Base-by-base conservation (phyloP, 1,284 basidiomycete species). In the Schizophyllum amplum region DNA sequence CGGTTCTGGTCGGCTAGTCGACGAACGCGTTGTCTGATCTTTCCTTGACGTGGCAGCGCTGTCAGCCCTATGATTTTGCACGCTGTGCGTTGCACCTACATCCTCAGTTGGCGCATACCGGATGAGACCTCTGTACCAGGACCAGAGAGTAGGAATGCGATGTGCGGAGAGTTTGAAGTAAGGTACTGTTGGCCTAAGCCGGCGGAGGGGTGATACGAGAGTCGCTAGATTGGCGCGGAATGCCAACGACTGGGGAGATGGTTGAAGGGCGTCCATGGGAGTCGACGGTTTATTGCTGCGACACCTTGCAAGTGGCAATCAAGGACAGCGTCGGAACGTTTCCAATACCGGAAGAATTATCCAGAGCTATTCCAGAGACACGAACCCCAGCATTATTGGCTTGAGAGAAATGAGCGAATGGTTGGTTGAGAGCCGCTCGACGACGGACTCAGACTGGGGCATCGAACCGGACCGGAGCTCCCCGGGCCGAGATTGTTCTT, bases 91-190 rank as follows among this genome's bases (percentile, higher is more conserved):
- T n/a, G 22, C 13, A 69, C 82, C 55, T 66, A 88, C 87, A 63
- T 82, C 72, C 24, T 79, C 75, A 22, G 75, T 72, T 0, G 80
- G 78, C 5, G 86, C 76, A 54, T 78, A 67, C 25, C 76, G 74
- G 50, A 90, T 66, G 4, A 94, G 73, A 5, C 82, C 80, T 23
- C 91, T 77, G 67, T 93, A 94, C 7, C 94, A 71, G 0, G 76
- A 84, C 33, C 33, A 42, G 66, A 87, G 68, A 0, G 90, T 92
- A 1, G 92, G 91, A 25, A 84, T 70, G 24, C 85, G 81, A 68
- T 95, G 93, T 0, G 82, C 82, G 0, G 76, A 73, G 47, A 93
- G 83, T 52, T 79, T 68, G 65, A 79, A 92, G 67, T 94, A 92
- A 4, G 88, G 83, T 3, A 81, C 75, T 15, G 75, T 73, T 6